Conservation (phyloP, 352 stramenopile genomes). For the Thraustochytrium striatum region DNA sequence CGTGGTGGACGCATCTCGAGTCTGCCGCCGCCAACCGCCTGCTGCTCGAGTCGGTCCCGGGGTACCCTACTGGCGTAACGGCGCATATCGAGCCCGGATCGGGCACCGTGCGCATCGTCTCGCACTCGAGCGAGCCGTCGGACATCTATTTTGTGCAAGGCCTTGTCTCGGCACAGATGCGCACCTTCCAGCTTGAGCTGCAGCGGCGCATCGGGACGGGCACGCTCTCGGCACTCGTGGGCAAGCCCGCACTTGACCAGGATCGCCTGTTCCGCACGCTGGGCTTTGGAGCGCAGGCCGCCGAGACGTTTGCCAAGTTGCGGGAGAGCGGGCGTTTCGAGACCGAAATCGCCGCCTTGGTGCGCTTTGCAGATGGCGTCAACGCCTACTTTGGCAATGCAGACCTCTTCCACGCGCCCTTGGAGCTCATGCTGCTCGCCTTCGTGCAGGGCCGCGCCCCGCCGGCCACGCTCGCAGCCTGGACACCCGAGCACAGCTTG, state of each 20-base stretch:
- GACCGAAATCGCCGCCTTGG: background rate
- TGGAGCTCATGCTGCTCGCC: conserved; percentile 46
- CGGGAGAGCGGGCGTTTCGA: background rate
- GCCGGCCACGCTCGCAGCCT: conserved; percentile 10
- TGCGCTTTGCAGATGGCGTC: conserved; percentile 37
- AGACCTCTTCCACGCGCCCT: background rate
- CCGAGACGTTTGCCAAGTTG: background rate
- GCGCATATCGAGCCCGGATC: background rate
- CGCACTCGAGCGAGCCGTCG: background rate
- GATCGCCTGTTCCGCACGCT: conserved; percentile 48
- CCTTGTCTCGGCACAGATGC: conserved; percentile 29
- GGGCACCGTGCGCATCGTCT: background rate
- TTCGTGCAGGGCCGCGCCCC: background rate
- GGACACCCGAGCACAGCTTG: conserved; percentile 38
- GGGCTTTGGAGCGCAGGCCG: background rate
- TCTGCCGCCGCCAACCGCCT: too few species aligned
- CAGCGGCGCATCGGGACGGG: conserved; percentile 42
- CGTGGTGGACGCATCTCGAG: too few species aligned
- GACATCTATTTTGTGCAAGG: conserved; percentile 45
- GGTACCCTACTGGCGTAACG: too few species aligned
- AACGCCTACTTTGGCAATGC: conserved; percentile 37
- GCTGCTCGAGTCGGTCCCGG: too few species aligned
- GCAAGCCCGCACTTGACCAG: conserved; percentile 9
- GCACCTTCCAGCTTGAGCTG: conserved; percentile 51
- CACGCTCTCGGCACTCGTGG: conserved; percentile 36